A percentile compares a stretch with the other conserved stretches of the same genome.
Conservation (phyloP, 2,329 filamentous ascomycete genomes). For the Didymosphaeria variabile region DNA sequence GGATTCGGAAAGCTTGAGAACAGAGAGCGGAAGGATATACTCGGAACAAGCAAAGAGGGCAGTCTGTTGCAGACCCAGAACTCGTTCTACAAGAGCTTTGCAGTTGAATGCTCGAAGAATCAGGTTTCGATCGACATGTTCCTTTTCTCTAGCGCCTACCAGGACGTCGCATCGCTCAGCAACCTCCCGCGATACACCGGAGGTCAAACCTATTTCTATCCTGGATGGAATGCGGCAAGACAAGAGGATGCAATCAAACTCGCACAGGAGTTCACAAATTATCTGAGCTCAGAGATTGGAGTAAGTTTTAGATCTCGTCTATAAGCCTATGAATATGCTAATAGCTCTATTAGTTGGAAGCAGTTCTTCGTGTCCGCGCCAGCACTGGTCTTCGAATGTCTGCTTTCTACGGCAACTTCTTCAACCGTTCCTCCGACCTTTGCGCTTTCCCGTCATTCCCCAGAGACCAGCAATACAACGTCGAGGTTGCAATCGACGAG, state of each 20-base stretch:
- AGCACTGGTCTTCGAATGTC: slow-evolving; percentile 96
- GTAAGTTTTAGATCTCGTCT: too few relatives aligned
- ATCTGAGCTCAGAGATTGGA: slow-evolving; percentile 94
- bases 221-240: slow-evolving; percentile 93
- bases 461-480: slow-evolving; percentile 95
- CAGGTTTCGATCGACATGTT: slow-evolving; percentile 81
- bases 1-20: slow-evolving; percentile 87
- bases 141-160: slow-evolving; percentile 62
- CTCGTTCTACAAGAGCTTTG: slow-evolving; percentile 99
- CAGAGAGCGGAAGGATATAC: slow-evolving; percentile 96
- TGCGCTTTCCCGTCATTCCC: slow-evolving; percentile 98
- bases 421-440: slow-evolving; percentile 96
- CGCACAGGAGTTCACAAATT: slow-evolving; percentile 94
- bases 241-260: slow-evolving; percentile 98
- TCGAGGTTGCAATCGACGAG: slow-evolving; percentile 98
- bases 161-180: slow-evolving; percentile 95
- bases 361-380: slow-evolving; percentile 92
- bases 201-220: slow-evolving; percentile 98
- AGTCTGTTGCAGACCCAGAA: slow-evolving; percentile 88
- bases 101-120: slow-evolving; percentile 98
- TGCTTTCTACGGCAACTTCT: slow-evolving; percentile 99
- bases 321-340: too few relatives aligned
- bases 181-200: slow-evolving; percentile 96
- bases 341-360: slow-evolving; percentile 67
- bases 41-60: slow-evolving; percentile 93